A percentile compares a stretch with the other conserved stretches of the same genome.
Conservation (phyloP, 345 rosid species). For the Excoecaria agallocha region DNA sequence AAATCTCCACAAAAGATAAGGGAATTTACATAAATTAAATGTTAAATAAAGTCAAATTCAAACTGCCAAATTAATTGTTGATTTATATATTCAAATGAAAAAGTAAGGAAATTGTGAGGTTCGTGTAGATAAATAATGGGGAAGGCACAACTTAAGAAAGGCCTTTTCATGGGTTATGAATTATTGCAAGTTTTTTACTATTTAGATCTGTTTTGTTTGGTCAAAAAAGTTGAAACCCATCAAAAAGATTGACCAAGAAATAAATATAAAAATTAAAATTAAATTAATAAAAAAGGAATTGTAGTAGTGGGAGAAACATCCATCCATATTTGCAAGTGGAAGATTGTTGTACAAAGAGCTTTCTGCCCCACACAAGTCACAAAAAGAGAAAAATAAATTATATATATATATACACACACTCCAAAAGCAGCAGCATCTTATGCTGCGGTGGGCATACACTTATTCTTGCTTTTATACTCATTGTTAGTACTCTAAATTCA, state of each 20-base stretch:
- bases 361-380: slow-evolving; percentile 25
- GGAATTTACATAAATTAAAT: slow-evolving; percentile 15
- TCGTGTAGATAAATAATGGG: slow-evolving; percentile 3
- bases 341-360: slow-evolving; percentile 16
- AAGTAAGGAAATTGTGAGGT: slow-evolving; percentile 1
- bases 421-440: not conserved
- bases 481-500: not conserved
- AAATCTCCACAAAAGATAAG: too few species aligned
- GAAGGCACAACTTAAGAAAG: not conserved
- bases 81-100: not conserved
- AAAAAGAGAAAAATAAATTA: not conserved
- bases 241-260: slow-evolving; percentile 24
- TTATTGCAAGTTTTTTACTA: slow-evolving; percentile 6
- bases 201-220: slow-evolving; percentile 11
- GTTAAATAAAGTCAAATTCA: slow-evolving; percentile 24
- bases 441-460: slow-evolving; percentile 23
- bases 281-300: not conserved
- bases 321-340: slow-evolving; percentile 28
- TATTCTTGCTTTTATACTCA: slow-evolving; percentile 14
- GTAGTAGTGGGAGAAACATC: slow-evolving; percentile 29
- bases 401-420: not conserved
- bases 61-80: not conserved
- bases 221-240: slow-evolving; percentile 31
- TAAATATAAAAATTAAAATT: not conserved
- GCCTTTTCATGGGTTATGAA: not conserved